A percentile compares a stretch with the other conserved stretches of the same genome.
Conservation (phyloP, 1,284 basidiomycete genomes). For the Exobasidium rhododendri region DNA sequence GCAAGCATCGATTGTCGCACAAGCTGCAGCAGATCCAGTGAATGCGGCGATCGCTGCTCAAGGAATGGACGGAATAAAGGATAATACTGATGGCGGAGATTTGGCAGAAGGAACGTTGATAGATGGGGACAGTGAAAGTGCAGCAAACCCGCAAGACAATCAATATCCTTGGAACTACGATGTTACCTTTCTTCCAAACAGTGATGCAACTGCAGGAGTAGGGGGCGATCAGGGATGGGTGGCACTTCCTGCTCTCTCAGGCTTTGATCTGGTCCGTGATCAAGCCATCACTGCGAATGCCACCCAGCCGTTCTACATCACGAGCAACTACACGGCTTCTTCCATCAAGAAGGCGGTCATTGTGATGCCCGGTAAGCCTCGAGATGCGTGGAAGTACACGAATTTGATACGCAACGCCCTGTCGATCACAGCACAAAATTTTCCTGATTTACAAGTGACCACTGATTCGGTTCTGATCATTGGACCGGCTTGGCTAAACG, state of each 20-base stretch:
- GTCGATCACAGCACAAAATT: slow-evolving; percentile 13
- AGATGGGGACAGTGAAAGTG: slow-evolving; percentile 16
- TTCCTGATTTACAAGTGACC: slow-evolving; percentile 6
- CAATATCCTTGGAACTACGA: slow-evolving; percentile 44
- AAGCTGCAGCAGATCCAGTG: slow-evolving; percentile 38
- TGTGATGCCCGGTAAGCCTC: slow-evolving; percentile 44
- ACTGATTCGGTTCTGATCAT: slow-evolving; percentile 35
- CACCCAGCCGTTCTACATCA: slow-evolving; percentile 44
- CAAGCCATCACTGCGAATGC: slow-evolving; percentile 21
- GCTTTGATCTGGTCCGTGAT: slow-evolving; percentile 42
- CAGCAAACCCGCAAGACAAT: slow-evolving; percentile 6
- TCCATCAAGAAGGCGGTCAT: slow-evolving; percentile 48
- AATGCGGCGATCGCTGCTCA: slow-evolving; percentile 36
- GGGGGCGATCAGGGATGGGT: slow-evolving; percentile 57
- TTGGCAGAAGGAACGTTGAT: slow-evolving; percentile 20
- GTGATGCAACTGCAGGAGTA: slow-evolving; percentile 20
- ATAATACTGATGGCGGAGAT: background rate
- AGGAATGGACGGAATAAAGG: slow-evolving; percentile 1
- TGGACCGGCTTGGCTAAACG: slow-evolving; percentile 42
- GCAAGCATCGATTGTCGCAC: slow-evolving; percentile 13
- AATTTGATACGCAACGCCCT: slow-evolving; percentile 38
- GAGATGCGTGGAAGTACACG: slow-evolving; percentile 50
- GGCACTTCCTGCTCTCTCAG: slow-evolving; percentile 27
- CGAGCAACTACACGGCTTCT: slow-evolving; percentile 21
- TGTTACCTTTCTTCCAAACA: slow-evolving; percentile 26